A percentile compares a stretch with the other conserved stretches of the same genome.
Evolutionary conservation across 805 yeast genomes (phyloP).

Genomic region (Lipomyces starkeyi): DNA sequence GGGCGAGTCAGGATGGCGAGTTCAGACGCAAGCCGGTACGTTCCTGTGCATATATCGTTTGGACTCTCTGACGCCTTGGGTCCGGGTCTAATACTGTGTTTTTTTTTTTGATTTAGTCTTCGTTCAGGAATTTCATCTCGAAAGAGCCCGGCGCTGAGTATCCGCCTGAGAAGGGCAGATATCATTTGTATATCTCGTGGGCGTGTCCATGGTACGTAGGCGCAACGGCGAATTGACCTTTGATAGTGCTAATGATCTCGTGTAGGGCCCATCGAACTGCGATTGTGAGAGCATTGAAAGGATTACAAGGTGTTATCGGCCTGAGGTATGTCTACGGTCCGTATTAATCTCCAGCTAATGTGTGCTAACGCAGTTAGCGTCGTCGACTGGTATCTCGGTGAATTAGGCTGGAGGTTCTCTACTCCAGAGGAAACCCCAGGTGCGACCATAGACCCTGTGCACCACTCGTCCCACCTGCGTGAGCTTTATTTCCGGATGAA

Average conservation of each 20-base stretch:
- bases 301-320: conserved; percentile 57
- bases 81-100: not conserved
- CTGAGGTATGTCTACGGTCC: conserved; percentile 39
- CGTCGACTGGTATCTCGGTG: conserved; percentile 91
- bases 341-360: not conserved
- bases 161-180: conserved; percentile 78
- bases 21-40: conserved; percentile 38
- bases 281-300: conserved; percentile 75
- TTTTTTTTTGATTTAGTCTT: conserved; percentile 36
- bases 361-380: conserved; percentile 57
- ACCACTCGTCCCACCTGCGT: conserved; percentile 64
- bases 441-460: conserved; percentile 62
- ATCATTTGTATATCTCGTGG: conserved; percentile 84
- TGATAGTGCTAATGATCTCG: not conserved
- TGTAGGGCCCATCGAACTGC: conserved; percentile 78
- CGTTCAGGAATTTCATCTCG: conserved; percentile 69
- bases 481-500: conserved; percentile 78
- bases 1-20: conserved; percentile 40
- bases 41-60: not conserved
- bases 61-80: not conserved
- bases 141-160: conserved; percentile 68
- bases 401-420: conserved; percentile 86
- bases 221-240: conserved; percentile 51
- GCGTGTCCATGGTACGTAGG: conserved; percentile 97
- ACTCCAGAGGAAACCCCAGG: conserved; percentile 55